These are phyloP conservation scores for Magnaporthiopsis rhizophila DNA, from an alignment of 2,329 filamentous ascomycete genomes.

Conservation along the genomic window DNA sequence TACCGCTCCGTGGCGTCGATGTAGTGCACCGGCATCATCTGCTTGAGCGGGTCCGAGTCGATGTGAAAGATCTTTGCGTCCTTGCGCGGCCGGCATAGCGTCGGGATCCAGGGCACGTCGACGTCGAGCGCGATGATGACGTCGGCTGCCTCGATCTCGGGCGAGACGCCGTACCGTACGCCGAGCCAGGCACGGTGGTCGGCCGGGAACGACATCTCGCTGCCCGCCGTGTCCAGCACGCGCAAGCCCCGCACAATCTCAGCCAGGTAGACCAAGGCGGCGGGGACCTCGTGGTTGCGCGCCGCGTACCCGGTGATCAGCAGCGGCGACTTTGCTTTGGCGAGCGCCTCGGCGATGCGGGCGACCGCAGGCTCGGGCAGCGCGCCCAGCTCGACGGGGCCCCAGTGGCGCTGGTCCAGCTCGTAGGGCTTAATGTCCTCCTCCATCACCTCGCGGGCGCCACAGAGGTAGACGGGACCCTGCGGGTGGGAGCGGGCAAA, in stretches of 20 bases:
- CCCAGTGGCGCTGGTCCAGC: constrained; percentile 63
- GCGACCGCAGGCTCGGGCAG: constrained; percentile 43
- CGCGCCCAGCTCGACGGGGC: constrained; percentile 58
- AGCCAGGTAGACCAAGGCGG: constrained; percentile 57
- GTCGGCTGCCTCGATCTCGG: constrained; percentile 68
- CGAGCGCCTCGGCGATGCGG: constrained; percentile 55
- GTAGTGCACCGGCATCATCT: constrained; percentile 68
- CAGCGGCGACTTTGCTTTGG: constrained; percentile 56
- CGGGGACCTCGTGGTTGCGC: constrained; percentile 55
- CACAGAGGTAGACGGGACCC: constrained; percentile 73
- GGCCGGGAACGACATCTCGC: constrained; percentile 74
- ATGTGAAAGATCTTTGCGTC: constrained; percentile 54
- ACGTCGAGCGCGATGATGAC: constrained; percentile 81
- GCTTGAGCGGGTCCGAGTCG: constrained; percentile 59
- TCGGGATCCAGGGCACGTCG: constrained; percentile 91
- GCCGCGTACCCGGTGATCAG: constrained; percentile 65
- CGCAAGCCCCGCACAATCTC: constrained; percentile 59
- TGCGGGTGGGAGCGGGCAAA: constrained; percentile 71
- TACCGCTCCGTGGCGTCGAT: constrained; percentile 58
- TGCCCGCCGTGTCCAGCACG: constrained; percentile 68
- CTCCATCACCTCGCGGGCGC: constrained; percentile 76
- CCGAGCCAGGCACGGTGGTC: constrained; percentile 62
- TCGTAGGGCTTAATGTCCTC: constrained; percentile 69
- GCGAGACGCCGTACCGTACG: constrained; percentile 65
- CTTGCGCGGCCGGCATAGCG: constrained; percentile 49